These are phyloP conservation scores for Trichophyton rubrum DNA, from an alignment of 2,329 filamentous ascomycete species.

Conservation along the genomic window DNA sequence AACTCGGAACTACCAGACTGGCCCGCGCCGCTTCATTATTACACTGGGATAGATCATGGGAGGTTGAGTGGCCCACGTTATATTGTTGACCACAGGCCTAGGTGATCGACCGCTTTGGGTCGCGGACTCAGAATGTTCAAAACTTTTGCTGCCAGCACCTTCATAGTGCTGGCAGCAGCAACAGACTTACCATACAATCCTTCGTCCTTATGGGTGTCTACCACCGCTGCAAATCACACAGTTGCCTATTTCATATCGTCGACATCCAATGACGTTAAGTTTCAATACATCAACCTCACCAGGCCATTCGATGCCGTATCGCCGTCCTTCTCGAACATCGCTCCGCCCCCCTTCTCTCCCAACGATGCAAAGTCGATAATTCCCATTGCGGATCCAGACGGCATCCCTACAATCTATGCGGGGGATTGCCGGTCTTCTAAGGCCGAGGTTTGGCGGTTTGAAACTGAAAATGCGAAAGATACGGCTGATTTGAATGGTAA, in stretches of 20 bases:
- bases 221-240: slow-evolving; percentile 4
- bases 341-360: slow-evolving; percentile 46
- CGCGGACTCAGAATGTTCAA: slow-evolving; percentile 9
- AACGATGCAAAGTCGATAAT: slow-evolving; percentile 47
- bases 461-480: slow-evolving; percentile 30
- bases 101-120: background rate
- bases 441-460: slow-evolving; percentile 41
- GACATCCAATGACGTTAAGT: slow-evolving; percentile 8
- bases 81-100: background rate
- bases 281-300: slow-evolving; percentile 12
- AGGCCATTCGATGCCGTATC: slow-evolving; percentile 13
- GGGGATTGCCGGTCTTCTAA: slow-evolving; percentile 49
- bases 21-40: background rate
- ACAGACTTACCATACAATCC: slow-evolving; percentile 13
- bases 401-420: slow-evolving; percentile 59
- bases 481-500: slow-evolving; percentile 39
- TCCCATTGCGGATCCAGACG: slow-evolving; percentile 52
- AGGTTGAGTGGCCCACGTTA: background rate
- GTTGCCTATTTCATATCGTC: slow-evolving; percentile 11
- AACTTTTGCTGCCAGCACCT: background rate
- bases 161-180: slow-evolving; percentile 5
- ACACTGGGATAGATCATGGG: background rate
- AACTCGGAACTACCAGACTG: background rate
- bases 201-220: slow-evolving; percentile 12
- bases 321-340: slow-evolving; percentile 27